Conservation (phyloP, 257 asterid species). For the Solanum sejunctum region DNA sequence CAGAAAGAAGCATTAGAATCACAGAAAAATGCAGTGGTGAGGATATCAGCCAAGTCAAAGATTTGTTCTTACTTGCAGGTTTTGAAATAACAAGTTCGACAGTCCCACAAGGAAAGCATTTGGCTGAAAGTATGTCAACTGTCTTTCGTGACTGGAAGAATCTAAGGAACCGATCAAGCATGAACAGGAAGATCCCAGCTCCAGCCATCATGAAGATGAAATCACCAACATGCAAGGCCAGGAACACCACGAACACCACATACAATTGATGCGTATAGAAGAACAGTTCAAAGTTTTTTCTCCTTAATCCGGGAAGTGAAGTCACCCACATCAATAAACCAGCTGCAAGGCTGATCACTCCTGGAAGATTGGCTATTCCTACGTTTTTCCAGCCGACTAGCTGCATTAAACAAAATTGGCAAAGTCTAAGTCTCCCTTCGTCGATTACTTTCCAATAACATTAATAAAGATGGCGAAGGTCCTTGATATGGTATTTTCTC, state of each 20-base stretch:
- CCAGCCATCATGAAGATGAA: conserved; percentile 44
- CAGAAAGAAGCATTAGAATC: background rate
- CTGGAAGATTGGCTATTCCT: conserved; percentile 9
- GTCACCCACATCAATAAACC: conserved; percentile 11
- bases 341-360: conserved; percentile 8
- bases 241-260: conserved; percentile 40
- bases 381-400: conserved; percentile 4
- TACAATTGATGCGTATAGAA: conserved; percentile 17
- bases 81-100: conserved; percentile 49
- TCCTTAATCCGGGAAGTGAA: conserved; percentile 9
- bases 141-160: conserved; percentile 50
- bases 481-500: background rate
- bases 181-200: conserved; percentile 48
- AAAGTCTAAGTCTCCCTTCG: background rate
- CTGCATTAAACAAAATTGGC: conserved; percentile 23
- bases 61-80: conserved; percentile 30
- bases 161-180: conserved; percentile 62
- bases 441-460: background rate
- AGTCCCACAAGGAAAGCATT: conserved; percentile 57
- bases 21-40: background rate
- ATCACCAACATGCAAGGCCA: conserved; percentile 57
- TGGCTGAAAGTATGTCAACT: conserved; percentile 41
- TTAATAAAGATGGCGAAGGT: background rate
- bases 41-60: background rate
- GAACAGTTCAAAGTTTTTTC: conserved; percentile 10